phyloP scores from a whole-genome alignment of 805 yeast genomes.

The Candida dajiaensis region DNA sequence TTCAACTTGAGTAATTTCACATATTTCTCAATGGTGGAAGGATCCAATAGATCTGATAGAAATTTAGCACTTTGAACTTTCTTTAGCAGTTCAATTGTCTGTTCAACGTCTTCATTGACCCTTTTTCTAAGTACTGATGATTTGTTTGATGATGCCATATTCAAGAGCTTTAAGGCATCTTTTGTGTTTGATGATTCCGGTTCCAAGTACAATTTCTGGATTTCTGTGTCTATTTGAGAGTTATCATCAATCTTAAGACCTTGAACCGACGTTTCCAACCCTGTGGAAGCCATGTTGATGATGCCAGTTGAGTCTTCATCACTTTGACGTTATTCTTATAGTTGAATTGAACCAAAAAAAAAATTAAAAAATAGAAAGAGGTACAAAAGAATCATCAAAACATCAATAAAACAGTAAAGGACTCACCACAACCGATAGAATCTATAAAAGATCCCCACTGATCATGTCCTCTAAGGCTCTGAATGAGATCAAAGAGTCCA shows the following conservation, averaged over 20 bases:
- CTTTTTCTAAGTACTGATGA: neutral
- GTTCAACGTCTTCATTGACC: constrained; percentile 4
- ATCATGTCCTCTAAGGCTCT: constrained; percentile 15
- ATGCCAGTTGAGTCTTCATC: too few relatives aligned
- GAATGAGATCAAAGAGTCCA: constrained; percentile 11
- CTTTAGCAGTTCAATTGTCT: constrained; percentile 3
- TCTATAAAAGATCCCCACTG: too few relatives aligned
- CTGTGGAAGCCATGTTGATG: neutral
- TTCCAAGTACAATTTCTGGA: neutral
- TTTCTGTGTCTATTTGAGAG: neutral
- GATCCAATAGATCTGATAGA: neutral
- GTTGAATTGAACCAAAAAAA: too few relatives aligned
- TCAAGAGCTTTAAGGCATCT: neutral
- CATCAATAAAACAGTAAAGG: too few relatives aligned
- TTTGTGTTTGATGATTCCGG: neutral
- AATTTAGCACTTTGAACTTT: neutral
- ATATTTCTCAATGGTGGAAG: constrained; percentile 8
- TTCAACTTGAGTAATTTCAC: constrained; percentile 3
- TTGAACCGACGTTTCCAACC: neutral
- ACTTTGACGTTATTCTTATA: too few relatives aligned
- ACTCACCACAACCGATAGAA: too few relatives aligned
- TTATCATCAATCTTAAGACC: neutral
- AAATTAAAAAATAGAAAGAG: too few relatives aligned
- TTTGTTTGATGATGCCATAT: neutral
- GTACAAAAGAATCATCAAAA: too few relatives aligned